These are phyloP conservation scores for Canariomyces notabilis DNA, from an alignment of 2,329 filamentous ascomycete species.

Conservation along the genomic window DNA sequence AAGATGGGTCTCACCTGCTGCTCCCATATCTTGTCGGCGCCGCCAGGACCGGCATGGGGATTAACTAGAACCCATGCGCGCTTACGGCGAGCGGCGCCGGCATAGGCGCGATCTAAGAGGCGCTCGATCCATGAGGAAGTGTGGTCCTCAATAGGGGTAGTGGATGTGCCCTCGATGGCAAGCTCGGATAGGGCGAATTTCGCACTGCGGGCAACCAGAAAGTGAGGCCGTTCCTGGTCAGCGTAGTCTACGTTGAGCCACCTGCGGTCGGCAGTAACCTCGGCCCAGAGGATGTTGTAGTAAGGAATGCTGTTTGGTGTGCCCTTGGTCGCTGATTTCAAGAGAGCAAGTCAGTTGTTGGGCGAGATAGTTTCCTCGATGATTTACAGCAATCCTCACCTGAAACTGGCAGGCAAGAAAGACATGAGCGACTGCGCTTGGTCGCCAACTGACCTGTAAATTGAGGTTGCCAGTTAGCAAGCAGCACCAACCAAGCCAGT, in stretches of 20 bases:
- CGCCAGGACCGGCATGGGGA: slow-evolving; percentile 80
- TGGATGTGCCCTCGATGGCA: slow-evolving; percentile 4
- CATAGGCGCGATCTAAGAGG: slow-evolving; percentile 67
- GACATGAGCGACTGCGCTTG: slow-evolving; percentile 19
- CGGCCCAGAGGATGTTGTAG: slow-evolving; percentile 79
- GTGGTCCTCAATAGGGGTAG: slow-evolving; percentile 5
- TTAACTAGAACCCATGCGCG: slow-evolving; percentile 87
- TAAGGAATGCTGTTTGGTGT: slow-evolving; percentile 55
- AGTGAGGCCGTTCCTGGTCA: slow-evolving; percentile 12
- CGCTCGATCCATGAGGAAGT: slow-evolving; percentile 51
- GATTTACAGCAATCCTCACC: slow-evolving; percentile 13
- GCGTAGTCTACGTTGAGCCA: slow-evolving; percentile 23
- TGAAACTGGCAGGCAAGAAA: slow-evolving; percentile 10
- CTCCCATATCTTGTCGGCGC: slow-evolving; percentile 67
- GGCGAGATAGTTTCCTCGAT: not conserved
- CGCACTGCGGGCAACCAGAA: slow-evolving; percentile 16
- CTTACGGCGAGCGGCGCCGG: slow-evolving; percentile 57
- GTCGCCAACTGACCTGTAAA: slow-evolving; percentile 14
- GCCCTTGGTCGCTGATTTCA: slow-evolving; percentile 10
- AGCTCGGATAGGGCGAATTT: slow-evolving; percentile 18
- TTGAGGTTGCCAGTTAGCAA: not conserved
- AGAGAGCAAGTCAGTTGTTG: not conserved
- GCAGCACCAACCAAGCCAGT: not conserved
- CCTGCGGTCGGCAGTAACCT: slow-evolving; percentile 18
- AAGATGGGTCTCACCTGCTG: slow-evolving; percentile 76